phyloP scores from a whole-genome alignment of 176 grass and related monocot species.

The Oryza brachyantha region DNA sequence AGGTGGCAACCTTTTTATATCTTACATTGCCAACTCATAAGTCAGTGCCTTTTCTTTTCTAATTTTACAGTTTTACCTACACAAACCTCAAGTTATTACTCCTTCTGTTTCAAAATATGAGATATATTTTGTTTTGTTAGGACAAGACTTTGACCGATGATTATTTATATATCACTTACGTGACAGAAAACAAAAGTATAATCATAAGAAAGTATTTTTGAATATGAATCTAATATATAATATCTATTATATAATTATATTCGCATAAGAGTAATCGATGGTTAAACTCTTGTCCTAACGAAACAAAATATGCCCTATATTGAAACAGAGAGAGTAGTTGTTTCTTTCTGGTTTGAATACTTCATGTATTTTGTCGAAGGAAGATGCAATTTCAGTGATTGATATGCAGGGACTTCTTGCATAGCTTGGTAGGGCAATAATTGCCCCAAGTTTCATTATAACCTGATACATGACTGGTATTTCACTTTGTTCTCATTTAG shows the following conservation, averaged over 20 bases:
- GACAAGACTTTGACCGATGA: too few species aligned
- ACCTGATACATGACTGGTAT: slow-evolving; percentile 9
- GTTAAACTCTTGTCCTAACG: too few species aligned
- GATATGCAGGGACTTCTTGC: neutral
- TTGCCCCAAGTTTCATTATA: neutral
- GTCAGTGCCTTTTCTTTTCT: neutral
- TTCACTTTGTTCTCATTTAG: slow-evolving; percentile 53
- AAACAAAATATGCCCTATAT: too few species aligned
- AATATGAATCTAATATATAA: too few species aligned
- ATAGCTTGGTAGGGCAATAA: slow-evolving; percentile 5
- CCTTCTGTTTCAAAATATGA: too few species aligned
- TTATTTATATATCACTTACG: too few species aligned
- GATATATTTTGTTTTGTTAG: too few species aligned
- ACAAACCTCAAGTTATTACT: neutral
- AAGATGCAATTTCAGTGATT: neutral
- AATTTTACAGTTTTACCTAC: neutral
- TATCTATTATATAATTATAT: too few species aligned
- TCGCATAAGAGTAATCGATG: too few species aligned
- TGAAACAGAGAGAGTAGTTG: too few species aligned
- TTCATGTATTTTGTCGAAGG: neutral
- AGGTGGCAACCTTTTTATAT: neutral
- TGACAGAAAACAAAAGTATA: too few species aligned
- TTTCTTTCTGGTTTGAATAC: neutral
- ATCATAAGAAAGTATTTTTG: too few species aligned
- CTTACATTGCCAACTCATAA: neutral